Conservation (phyloP, 371 early-diverging fungal species). For the Capillidium heterosporum region DNA sequence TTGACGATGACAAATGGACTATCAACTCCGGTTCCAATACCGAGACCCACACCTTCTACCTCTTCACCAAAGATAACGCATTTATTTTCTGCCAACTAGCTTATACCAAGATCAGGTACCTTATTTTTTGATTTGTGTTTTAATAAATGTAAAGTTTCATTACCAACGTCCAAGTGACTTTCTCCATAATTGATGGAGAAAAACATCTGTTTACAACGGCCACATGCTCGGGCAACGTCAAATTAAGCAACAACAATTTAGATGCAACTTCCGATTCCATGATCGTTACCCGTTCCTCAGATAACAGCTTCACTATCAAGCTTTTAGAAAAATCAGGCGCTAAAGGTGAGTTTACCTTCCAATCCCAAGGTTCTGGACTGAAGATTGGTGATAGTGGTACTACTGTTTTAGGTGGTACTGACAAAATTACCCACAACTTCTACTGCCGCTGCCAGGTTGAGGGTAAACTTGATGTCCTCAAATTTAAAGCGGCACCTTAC, state of each 20-base stretch:
- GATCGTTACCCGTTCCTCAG: neutral
- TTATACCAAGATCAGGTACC: conserved; percentile 63
- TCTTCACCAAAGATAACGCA: conserved; percentile 49
- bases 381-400: neutral
- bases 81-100: conserved; percentile 68
- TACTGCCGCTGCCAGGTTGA: neutral
- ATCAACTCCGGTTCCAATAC: conserved; percentile 54
- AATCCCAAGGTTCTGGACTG: neutral
- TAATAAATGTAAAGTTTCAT: conserved; percentile 10
- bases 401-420: too few relatives aligned
- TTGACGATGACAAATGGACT: conserved; percentile 23
- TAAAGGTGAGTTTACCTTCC: neutral
- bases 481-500: neutral
- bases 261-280: conserved; percentile 11
- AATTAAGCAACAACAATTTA: conserved; percentile 12
- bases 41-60: conserved; percentile 77
- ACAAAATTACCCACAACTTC: neutral
- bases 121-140: neutral
- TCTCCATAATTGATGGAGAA: conserved; percentile 49
- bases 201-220: conserved; percentile 47
- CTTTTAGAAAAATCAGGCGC: neutral
- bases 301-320: neutral
- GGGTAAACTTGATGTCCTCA: neutral
- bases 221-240: conserved; percentile 40
- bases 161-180: conserved; percentile 59